Evolutionary conservation across 148 eudicot species (phyloP).

Genomic region (Fagopyrum homotropicum): DNA sequence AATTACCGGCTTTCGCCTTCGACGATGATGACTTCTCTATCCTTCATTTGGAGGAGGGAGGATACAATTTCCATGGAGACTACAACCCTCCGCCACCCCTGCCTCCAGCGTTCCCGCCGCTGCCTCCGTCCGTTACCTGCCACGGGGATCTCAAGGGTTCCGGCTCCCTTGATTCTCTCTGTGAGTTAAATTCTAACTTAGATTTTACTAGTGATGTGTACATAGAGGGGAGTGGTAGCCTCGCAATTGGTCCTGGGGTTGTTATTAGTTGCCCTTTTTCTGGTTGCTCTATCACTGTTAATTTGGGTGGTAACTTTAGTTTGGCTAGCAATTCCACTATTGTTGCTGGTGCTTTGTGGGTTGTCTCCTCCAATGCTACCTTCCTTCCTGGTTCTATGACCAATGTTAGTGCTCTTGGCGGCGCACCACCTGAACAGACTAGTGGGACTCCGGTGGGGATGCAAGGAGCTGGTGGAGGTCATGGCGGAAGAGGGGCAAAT

Average conservation of each 20-base stretch:
- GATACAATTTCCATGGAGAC: constrained; percentile 38
- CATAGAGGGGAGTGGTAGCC: constrained; percentile 57
- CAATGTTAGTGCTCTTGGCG: constrained; percentile 63
- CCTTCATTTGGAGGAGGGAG: neutral
- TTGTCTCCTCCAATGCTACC: constrained; percentile 29
- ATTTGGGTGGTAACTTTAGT: constrained; percentile 42
- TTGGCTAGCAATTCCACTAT: constrained; percentile 43
- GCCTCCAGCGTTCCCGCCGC: constrained; percentile 51
- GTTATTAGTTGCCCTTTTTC: constrained; percentile 41
- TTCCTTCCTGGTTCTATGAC: constrained; percentile 41
- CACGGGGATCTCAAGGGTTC: constrained; percentile 56
- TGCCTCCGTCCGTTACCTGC: constrained; percentile 51
- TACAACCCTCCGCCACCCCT: constrained; percentile 71
- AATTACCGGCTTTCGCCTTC: constrained; percentile 14
- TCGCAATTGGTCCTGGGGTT: constrained; percentile 45
- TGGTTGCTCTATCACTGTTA: constrained; percentile 56
- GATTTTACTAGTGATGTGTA: constrained; percentile 49
- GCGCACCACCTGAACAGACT: constrained; percentile 43
- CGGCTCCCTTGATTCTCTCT: constrained; percentile 59
- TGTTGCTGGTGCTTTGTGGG: constrained; percentile 44
- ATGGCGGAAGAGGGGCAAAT: constrained; percentile 92
- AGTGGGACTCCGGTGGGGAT: constrained; percentile 57
- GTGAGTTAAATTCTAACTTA: constrained; percentile 45
- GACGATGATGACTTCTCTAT: constrained; percentile 10
- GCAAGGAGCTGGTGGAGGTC: constrained; percentile 79